A percentile compares a stretch with the other conserved stretches of the same genome.
Evolutionary conservation across 257 asterid species (phyloP).

Genomic region (Ilex aquifolium): DNA sequence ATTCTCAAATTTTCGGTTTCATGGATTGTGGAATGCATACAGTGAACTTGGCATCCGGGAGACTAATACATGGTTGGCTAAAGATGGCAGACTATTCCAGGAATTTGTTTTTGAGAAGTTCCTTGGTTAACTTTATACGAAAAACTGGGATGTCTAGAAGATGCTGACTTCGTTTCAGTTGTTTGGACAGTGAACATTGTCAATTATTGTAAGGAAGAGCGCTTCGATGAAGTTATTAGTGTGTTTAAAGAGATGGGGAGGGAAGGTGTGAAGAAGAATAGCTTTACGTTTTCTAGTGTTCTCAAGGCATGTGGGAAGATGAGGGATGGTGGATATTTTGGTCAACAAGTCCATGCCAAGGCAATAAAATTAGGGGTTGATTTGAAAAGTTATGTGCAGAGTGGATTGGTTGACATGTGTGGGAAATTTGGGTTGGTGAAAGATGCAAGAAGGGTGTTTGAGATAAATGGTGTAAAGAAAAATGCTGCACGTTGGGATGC

Average conservation of each 20-base stretch:
- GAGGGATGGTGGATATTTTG: too few species aligned
- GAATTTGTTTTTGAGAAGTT: constrained; percentile 42
- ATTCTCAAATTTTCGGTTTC: constrained; percentile 29
- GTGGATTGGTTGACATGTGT: too few species aligned
- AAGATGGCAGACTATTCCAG: constrained; percentile 45
- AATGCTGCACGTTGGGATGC: too few species aligned
- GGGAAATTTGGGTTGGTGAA: too few species aligned
- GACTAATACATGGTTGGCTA: constrained; percentile 66
- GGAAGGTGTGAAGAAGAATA: constrained; percentile 52
- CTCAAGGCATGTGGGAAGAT: constrained; percentile 62
- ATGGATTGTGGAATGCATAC: constrained; percentile 50
- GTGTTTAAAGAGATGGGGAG: constrained; percentile 62
- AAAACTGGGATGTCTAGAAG: constrained; percentile 32
- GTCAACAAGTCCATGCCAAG: too few species aligned
- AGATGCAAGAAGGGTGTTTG: too few species aligned
- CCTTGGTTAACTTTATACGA: constrained; percentile 67
- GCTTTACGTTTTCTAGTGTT: constrained; percentile 49
- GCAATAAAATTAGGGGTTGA: too few species aligned
- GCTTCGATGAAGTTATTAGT: constrained; percentile 28
- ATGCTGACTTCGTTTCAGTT: constrained; percentile 44
- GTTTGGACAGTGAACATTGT: constrained; percentile 68
- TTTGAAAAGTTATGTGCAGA: too few species aligned
- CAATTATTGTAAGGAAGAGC: constrained; percentile 34
- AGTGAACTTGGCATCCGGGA: constrained; percentile 48
- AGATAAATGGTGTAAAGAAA: too few species aligned